These are phyloP conservation scores for Starmera dryadoides DNA, from an alignment of 805 yeast genomes.

Conservation along the genomic window DNA sequence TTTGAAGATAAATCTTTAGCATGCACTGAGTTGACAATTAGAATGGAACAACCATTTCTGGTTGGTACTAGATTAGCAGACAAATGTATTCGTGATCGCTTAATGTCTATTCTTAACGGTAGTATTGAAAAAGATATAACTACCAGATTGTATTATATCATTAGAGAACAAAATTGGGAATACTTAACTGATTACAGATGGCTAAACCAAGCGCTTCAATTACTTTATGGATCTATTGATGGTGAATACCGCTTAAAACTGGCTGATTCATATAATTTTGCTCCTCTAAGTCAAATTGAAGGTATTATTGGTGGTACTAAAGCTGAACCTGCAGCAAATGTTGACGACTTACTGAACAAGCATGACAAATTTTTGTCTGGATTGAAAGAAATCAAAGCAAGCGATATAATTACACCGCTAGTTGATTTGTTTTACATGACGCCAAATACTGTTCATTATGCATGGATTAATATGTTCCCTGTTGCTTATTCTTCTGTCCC, in stretches of 20 bases:
- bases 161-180: constrained; percentile 98
- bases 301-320: constrained; percentile 15
- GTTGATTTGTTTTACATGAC: constrained; percentile 78
- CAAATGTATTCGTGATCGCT: constrained; percentile 60
- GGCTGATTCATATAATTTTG: constrained; percentile 42
- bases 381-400: constrained; percentile 36
- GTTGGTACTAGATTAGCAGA: constrained; percentile 87
- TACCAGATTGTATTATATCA: constrained; percentile 75
- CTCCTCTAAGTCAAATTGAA: constrained; percentile 40
- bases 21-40: constrained; percentile 81
- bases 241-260: constrained; percentile 38
- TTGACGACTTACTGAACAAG: constrained; percentile 22
- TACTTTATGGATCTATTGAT: constrained; percentile 74
- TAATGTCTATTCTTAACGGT: constrained; percentile 72
- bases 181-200: constrained; percentile 87
- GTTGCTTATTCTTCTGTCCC: constrained; percentile 69
- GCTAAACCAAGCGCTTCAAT: constrained; percentile 88
- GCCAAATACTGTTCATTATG: constrained; percentile 66
- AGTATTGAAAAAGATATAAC: constrained; percentile 73
- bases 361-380: constrained; percentile 26
- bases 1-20: constrained; percentile 74
- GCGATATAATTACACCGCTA: constrained; percentile 62
- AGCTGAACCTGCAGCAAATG: constrained; percentile 16
- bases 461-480: constrained; percentile 85
- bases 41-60: constrained; percentile 94